Base-by-base conservation (phyloP, 2,329 filamentous ascomycete species). In the Aspergillus tanneri region DNA sequence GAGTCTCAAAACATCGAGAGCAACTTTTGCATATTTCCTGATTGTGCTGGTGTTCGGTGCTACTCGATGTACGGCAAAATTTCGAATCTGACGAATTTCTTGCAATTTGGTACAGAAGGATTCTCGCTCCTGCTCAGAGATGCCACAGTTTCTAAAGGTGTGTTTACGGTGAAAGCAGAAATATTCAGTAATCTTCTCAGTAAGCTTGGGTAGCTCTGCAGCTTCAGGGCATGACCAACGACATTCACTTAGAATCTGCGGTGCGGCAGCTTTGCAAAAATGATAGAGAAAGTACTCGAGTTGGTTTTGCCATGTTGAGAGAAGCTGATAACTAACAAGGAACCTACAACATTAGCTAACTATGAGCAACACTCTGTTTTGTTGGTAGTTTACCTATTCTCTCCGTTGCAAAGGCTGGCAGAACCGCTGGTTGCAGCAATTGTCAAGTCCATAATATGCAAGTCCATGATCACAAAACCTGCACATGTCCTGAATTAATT, bases 31-130 rank as follows among this genome's bases (percentile, higher is more conserved):
- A 37, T 37, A 37, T 37, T 18, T 18, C 12, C 34, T 37, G 34
- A 37, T 9, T 12, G 34, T 37, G 18, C 12, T 21, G 14, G 34
- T 21, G 18, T 37, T 37, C 34, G 21, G 18, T 21, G 18, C 12
- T 18, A 37, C 34, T 10, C 34, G 34, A 12, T 37, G 34, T 18
- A 37, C 34, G 34, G 34, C 34, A 21, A 37, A 37, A 37, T 37
- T 37, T 37, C 34, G n/a, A 21, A 37, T 37, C 34, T 37, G 34
- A 18, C 34, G 34, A 19, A 37, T 21, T 21, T 37, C 14, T 18
- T 37, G 34, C 12, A 37, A 37, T 12, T 37, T 37, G 34, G 34
- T 37, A 37, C 34, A 37, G 34, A 37, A 37, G 11, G 34, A 37
- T 18, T 37, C 34, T 37, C 34, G 34, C 34, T 37, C 34, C 18